Conservation (phyloP, 208 protist genomes). For the Acanthamoeba sp. region DNA sequence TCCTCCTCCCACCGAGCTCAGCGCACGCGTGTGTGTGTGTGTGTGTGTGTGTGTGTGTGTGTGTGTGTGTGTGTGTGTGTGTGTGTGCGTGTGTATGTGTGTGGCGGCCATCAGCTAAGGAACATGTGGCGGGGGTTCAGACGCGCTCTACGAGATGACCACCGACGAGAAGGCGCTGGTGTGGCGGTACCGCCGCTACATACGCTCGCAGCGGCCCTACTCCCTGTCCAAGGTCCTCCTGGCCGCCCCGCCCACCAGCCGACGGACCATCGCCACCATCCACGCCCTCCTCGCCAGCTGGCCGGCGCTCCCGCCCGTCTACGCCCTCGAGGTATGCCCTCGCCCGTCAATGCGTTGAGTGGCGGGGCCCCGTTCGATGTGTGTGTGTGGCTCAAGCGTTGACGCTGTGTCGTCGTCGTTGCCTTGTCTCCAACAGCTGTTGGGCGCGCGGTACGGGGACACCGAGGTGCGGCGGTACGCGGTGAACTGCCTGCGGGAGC, state of each 20-base stretch:
- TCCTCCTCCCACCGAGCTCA: not conserved
- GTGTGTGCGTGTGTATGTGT: not conserved
- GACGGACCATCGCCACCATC: not conserved
- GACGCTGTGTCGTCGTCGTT: not conserved
- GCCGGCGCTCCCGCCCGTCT: not conserved
- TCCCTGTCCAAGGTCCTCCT: constrained; percentile 6
- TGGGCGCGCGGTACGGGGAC: constrained; percentile 89
- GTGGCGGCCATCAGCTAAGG: not conserved
- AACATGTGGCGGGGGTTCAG: not conserved
- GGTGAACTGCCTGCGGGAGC: constrained; percentile 81
- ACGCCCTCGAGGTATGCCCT: not conserved
- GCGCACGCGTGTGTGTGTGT: not conserved
- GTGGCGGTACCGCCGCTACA: constrained; percentile 24
- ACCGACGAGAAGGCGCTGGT: not conserved
- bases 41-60: not conserved
- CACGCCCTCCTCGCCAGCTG: not conserved
- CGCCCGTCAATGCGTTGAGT: not conserved
- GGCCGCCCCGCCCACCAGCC: not conserved
- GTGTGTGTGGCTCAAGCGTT: not conserved
- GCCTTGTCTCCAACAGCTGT: constrained; percentile 82
- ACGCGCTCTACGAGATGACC: constrained; percentile 28
- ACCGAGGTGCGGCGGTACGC: constrained; percentile 83
- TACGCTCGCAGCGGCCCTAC: not conserved
- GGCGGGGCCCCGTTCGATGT: no score
- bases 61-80: not conserved